Conservation (phyloP, 352 stramenopile genomes). For the Globisporangium emineosum region DNA sequence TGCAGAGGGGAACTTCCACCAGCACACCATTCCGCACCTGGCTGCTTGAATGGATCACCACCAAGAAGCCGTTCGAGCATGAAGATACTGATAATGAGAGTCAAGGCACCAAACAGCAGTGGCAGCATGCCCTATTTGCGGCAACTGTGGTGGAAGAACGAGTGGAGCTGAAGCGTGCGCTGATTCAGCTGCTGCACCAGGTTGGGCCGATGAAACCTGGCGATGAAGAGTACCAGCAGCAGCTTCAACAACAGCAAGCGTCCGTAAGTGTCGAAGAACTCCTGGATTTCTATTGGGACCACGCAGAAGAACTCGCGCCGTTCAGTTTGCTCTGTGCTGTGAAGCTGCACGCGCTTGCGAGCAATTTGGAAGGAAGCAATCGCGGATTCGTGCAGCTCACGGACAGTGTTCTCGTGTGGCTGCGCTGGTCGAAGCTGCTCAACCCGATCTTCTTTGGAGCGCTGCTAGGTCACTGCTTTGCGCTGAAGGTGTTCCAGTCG, state of each 20-base stretch:
- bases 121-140: constrained; percentile 31
- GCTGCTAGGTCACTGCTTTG: constrained; percentile 27
- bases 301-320: constrained; percentile 29
- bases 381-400: constrained; percentile 14
- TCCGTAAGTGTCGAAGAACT: constrained; percentile 28
- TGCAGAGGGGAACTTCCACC: constrained; percentile 17
- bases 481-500: constrained; percentile 25
- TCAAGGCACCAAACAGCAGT: constrained; percentile 20
- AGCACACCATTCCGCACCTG: constrained; percentile 30
- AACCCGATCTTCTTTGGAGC: constrained; percentile 44
- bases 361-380: constrained; percentile 2
- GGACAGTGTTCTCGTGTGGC: constrained; percentile 26
- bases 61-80: constrained; percentile 2
- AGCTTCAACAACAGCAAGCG: neutral
- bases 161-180: constrained; percentile 17
- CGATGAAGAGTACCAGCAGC: neutral
- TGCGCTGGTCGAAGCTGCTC: constrained; percentile 39
- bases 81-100: neutral
- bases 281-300: constrained; percentile 39
- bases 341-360: constrained; percentile 34
- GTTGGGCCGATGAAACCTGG: constrained; percentile 3
- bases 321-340: constrained; percentile 39
- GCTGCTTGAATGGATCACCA: constrained; percentile 30
- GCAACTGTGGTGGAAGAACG: constrained; percentile 32
- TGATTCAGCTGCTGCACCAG: constrained; percentile 28